Conservation (phyloP, 805 yeast genomes). For the Candida nonsorbophila region DNA sequence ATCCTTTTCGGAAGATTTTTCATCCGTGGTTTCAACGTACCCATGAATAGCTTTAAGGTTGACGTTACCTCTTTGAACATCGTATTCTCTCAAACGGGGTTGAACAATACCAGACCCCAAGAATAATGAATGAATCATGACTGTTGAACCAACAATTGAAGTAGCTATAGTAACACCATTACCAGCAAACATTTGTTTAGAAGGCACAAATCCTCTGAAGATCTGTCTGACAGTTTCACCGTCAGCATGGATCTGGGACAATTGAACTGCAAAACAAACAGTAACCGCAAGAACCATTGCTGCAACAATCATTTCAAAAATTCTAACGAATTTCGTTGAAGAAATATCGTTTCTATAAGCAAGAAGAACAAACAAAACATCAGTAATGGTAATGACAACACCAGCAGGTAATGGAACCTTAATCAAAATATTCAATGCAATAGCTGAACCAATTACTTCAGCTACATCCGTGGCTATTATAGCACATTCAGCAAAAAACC, state of each 20-base stretch:
- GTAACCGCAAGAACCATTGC: constrained; percentile 37
- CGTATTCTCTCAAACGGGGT: constrained; percentile 43
- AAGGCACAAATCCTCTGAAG: constrained; percentile 42
- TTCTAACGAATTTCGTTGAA: constrained; percentile 25
- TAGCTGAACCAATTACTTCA: constrained; percentile 49
- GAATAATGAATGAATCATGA: constrained; percentile 47
- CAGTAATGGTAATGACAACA: constrained; percentile 39
- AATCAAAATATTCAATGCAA: constrained; percentile 42
- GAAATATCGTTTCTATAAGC: constrained; percentile 42
- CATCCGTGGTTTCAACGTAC: constrained; percentile 4
- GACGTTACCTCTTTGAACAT: constrained; percentile 30
- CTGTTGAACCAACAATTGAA: constrained; percentile 46
- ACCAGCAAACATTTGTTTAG: constrained; percentile 35
- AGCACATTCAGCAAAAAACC: constrained; percentile 44
- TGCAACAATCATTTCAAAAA: constrained; percentile 40
- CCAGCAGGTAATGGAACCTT: constrained; percentile 47
- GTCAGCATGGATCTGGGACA: constrained; percentile 28
- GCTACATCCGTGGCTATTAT: constrained; percentile 51
- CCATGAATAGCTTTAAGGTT: constrained; percentile 12
- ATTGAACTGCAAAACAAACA: constrained; percentile 41
- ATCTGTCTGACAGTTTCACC: constrained; percentile 21
- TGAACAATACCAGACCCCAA: constrained; percentile 47
- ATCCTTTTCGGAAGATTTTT: constrained; percentile 5
- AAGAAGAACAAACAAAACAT: constrained; percentile 41
- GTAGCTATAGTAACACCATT: constrained; percentile 43